A percentile compares a stretch with the other conserved stretches of the same genome.
Evolutionary conservation across 169 alveolate genomes (phyloP).

Genomic region (Plasmodium sp.): DNA sequence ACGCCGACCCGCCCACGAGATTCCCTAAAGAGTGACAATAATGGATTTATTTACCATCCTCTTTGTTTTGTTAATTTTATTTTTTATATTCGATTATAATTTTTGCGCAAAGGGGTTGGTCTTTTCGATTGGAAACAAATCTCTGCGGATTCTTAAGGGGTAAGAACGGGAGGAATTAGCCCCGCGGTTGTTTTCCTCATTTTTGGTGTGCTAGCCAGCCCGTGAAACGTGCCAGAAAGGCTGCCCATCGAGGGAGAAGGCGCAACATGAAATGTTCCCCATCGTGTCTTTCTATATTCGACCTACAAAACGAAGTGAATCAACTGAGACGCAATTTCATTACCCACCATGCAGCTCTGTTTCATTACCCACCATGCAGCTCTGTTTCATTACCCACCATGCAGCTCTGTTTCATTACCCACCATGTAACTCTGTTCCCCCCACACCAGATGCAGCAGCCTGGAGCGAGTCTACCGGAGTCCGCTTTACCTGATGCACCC

Average conservation of each 20-base stretch:
- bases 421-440: not conserved
- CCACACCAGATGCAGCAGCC: constrained; percentile 16
- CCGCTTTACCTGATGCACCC: constrained; percentile 36
- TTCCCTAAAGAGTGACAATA: not conserved
- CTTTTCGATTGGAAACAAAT: constrained; percentile 43
- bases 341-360: too few species aligned
- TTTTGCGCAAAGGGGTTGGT: constrained; percentile 57
- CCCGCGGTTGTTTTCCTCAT: not conserved
- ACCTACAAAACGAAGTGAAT: not conserved
- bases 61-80: constrained; percentile 1
- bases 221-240: not conserved
- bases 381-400: too few species aligned
- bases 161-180: not conserved
- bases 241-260: not conserved
- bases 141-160: constrained; percentile 32
- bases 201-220: not conserved
- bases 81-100: constrained; percentile 35
- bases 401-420: too few species aligned
- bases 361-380: too few species aligned
- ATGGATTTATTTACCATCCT: constrained; percentile 36
- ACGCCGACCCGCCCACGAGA: not conserved
- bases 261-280: not conserved
- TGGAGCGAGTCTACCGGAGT: constrained; percentile 37
- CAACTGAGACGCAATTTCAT: not conserved
- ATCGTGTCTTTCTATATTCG: not conserved